Evolutionary conservation across 495 filamentous ascomycete genomes (phyloP).

Genomic region (Daldinia concentrica): DNA sequence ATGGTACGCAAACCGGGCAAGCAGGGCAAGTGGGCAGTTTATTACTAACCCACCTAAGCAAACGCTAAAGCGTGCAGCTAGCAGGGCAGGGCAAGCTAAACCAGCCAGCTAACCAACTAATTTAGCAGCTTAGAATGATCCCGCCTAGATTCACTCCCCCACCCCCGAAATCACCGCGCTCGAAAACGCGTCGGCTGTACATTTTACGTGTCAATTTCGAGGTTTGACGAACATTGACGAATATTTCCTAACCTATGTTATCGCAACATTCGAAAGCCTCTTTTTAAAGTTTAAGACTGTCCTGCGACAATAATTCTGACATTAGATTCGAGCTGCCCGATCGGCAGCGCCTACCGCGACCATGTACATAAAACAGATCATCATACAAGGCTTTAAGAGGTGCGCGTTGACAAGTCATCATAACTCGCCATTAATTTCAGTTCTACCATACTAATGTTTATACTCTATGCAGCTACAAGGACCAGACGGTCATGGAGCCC

Average conservation of each 20-base stretch:
- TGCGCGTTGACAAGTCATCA: constrained; percentile 51
- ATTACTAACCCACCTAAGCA: constrained; percentile 15
- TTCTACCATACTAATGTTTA: constrained; percentile 32
- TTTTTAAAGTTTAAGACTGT: constrained; percentile 7
- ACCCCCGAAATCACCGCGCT: constrained; percentile 36
- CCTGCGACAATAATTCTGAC: constrained; percentile 40
- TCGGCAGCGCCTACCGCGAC: constrained; percentile 52
- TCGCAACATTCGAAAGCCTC: constrained; percentile 20
- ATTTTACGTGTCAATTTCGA: constrained; percentile 36
- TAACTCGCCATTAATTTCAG: background rate
- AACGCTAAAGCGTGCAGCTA: background rate
- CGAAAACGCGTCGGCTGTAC: constrained; percentile 39
- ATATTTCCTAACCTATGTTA: constrained; percentile 10
- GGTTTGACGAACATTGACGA: constrained; percentile 20
- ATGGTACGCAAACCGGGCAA: background rate
- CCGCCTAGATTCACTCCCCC: constrained; percentile 16
- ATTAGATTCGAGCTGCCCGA: constrained; percentile 46
- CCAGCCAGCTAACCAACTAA: background rate
- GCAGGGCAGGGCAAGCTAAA: no score
- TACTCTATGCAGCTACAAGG: constrained; percentile 81
- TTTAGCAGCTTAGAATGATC: background rate
- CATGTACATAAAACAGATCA: constrained; percentile 99
- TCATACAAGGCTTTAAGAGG: constrained; percentile 99
- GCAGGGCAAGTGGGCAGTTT: no score
- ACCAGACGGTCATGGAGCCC: constrained; percentile 97